Evolutionary conservation across 768 basidiomycete species (phyloP).

Genomic region (Mycena capillaripes): DNA sequence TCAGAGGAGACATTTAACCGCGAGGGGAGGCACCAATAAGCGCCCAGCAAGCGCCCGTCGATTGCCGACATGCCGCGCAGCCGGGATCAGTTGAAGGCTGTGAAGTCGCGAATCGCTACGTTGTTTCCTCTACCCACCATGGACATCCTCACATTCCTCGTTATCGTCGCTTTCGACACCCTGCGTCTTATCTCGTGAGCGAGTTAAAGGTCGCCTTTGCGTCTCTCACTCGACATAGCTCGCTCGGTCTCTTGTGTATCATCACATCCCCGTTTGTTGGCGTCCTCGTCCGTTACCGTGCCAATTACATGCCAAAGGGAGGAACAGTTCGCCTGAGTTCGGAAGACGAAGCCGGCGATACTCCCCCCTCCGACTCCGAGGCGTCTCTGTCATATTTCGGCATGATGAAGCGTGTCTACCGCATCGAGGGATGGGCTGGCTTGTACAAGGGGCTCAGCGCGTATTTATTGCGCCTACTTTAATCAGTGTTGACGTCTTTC

Average conservation of each 20-base stretch:
- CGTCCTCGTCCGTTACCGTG: constrained; percentile 21
- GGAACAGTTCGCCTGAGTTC: background rate
- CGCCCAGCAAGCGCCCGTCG: too few relatives aligned
- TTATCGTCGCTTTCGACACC: too few relatives aligned
- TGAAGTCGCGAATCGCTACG: too few relatives aligned
- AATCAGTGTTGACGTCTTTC: background rate
- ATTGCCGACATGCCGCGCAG: too few relatives aligned
- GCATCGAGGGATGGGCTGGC: constrained; percentile 25
- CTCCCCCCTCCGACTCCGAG: background rate
- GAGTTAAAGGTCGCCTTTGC: too few relatives aligned
- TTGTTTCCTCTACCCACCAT: too few relatives aligned
- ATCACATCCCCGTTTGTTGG: constrained; percentile 18
- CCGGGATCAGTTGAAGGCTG: too few relatives aligned
- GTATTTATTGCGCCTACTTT: background rate
- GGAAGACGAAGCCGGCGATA: background rate
- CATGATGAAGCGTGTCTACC: constrained; percentile 23
- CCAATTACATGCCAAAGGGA: constrained; percentile 13
- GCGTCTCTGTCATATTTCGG: constrained; percentile 11
- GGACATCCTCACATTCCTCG: too few relatives aligned
- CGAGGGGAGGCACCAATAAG: too few relatives aligned
- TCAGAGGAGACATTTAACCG: too few relatives aligned
- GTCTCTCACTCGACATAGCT: background rate
- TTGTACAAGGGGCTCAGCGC: constrained; percentile 27
- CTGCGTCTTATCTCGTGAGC: too few relatives aligned
- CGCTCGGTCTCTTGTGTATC: background rate